A percentile compares a stretch with the other conserved stretches of the same genome.
phyloP scores from a whole-genome alignment of 2,329 filamentous ascomycete genomes.

The Arthrinium puccinioides region DNA sequence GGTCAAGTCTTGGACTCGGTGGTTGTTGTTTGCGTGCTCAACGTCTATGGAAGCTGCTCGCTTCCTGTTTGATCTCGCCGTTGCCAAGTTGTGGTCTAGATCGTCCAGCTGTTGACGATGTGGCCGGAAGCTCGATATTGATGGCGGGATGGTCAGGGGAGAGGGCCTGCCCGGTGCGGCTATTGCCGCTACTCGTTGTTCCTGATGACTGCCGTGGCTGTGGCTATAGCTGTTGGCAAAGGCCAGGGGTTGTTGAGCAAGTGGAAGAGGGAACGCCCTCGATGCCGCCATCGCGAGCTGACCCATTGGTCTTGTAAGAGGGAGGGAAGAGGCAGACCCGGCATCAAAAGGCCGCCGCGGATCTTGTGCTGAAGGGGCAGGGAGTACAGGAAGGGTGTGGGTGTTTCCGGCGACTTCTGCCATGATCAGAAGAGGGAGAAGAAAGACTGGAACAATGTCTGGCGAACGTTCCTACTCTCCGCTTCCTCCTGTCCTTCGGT shows the following conservation, averaged over 20 bases:
- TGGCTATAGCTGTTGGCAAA: neutral
- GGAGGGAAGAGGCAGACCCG: neutral
- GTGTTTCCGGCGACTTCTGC: constrained; percentile 1
- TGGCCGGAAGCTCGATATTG: too few species aligned
- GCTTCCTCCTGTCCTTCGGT: too few species aligned
- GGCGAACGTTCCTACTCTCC: too few species aligned
- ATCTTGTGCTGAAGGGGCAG: neutral
- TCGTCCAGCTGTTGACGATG: too few species aligned
- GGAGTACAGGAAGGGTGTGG: neutral
- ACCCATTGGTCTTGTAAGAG: constrained; percentile 14
- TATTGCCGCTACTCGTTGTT: constrained; percentile 1
- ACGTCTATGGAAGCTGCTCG: constrained; percentile 37
- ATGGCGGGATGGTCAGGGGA: too few species aligned
- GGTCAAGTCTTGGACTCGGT: constrained; percentile 24
- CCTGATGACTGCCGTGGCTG: constrained; percentile 5
- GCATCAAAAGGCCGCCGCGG: neutral
- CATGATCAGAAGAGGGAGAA: neutral
- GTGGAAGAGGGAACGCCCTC: neutral
- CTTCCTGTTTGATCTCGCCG: constrained; percentile 24
- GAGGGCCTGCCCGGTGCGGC: constrained; percentile 4
- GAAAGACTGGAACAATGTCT: neutral
- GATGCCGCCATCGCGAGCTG: constrained; percentile 15
- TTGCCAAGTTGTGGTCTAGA: neutral
- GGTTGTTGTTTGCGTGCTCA: constrained; percentile 27
- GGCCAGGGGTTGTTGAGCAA: neutral